Conservation (phyloP, 177 flowering plant species). For the Vitis hybrid region DNA sequence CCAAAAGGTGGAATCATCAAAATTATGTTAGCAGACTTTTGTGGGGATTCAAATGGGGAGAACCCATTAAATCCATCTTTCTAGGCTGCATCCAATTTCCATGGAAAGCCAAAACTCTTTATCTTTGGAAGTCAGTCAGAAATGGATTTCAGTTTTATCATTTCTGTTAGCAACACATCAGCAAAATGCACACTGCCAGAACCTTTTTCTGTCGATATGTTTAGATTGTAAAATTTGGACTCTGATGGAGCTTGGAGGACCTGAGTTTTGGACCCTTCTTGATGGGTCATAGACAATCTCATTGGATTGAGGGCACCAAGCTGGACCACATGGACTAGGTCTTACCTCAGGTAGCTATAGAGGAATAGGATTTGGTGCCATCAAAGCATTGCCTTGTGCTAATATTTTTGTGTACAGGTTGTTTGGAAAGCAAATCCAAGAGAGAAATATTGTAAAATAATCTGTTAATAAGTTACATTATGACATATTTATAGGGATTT, state of each 20-base stretch:
- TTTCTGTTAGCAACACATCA: neutral
- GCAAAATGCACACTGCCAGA: neutral
- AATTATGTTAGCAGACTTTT: conserved; percentile 7
- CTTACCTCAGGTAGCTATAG: neutral
- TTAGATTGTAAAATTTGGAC: neutral
- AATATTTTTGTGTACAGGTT: neutral
- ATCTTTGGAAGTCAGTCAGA: neutral
- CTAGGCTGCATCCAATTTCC: neutral
- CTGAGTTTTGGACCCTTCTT: neutral
- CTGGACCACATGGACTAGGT: neutral
- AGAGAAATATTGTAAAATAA: neutral
- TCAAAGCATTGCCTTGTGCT: conserved; percentile 1
- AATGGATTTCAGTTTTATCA: neutral
- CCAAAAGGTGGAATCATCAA: conserved; percentile 18
- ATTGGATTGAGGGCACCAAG: neutral
- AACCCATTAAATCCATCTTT: neutral
- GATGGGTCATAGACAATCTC: neutral
- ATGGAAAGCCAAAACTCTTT: conserved; percentile 1
- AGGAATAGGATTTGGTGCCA: neutral
- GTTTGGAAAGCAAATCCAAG: neutral
- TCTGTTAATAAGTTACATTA: neutral
- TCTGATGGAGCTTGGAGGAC: neutral
- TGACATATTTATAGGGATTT: conserved; percentile 31
- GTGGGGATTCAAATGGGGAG: conserved; percentile 5
- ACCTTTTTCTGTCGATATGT: neutral